A percentile compares a stretch with the other conserved stretches of the same genome.
phyloP scores from a whole-genome alignment of 768 basidiomycete genomes.

The Rhodotorula toruloides region DNA sequence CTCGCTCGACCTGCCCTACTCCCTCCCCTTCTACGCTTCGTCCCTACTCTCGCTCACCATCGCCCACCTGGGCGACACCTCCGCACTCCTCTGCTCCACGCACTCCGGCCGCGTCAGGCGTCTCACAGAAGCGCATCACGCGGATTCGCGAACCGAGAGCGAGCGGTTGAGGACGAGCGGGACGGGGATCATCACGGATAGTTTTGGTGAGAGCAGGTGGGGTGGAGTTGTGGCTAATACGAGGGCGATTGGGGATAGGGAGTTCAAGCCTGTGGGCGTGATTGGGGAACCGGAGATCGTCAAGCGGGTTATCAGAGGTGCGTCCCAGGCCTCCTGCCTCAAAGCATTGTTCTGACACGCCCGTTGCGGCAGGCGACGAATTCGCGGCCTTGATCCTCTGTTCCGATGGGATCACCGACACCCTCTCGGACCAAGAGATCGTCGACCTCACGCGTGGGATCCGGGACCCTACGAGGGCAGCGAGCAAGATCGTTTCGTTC shows the following conservation, averaged over 20 bases:
- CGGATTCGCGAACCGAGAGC: slow-evolving; percentile 82
- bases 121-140: slow-evolving; percentile 92
- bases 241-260: slow-evolving; percentile 58
- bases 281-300: slow-evolving; percentile 39
- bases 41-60: slow-evolving; percentile 71
- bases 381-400: slow-evolving; percentile 82
- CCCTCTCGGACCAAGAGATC: slow-evolving; percentile 89
- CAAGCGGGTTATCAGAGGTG: slow-evolving; percentile 33
- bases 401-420: slow-evolving; percentile 90
- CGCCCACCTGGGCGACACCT: slow-evolving; percentile 90
- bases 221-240: slow-evolving; percentile 94
- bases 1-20: slow-evolving; percentile 70
- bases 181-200: slow-evolving; percentile 80
- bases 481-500: slow-evolving; percentile 72
- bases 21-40: slow-evolving; percentile 73
- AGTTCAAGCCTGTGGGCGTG: slow-evolving; percentile 40
- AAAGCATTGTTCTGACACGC: slow-evolving; percentile 44
- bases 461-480: slow-evolving; percentile 69
- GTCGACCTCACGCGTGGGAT: slow-evolving; percentile 59
- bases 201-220: slow-evolving; percentile 92
- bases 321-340: background rate
- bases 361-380: slow-evolving; percentile 57
- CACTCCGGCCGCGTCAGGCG: slow-evolving; percentile 67
- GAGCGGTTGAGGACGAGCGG: slow-evolving; percentile 80
- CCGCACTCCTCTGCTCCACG: slow-evolving; percentile 73